A percentile compares a stretch with the other conserved stretches of the same genome.
These are phyloP conservation scores for Aspergillus calidoustus DNA, from an alignment of 2,329 filamentous ascomycete species.

Conservation along the genomic window DNA sequence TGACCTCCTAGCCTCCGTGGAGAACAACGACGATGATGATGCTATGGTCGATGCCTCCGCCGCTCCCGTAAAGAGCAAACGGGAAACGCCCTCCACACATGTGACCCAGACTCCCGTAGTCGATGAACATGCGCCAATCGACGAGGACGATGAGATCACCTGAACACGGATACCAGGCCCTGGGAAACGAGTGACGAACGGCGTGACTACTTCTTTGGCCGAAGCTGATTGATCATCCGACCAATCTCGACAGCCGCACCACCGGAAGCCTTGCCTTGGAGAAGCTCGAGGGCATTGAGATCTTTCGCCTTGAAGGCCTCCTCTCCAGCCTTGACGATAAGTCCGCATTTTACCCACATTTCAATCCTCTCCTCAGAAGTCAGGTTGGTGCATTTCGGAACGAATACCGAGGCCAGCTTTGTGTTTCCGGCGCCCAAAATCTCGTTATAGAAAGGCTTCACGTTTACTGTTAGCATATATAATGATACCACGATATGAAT, in stretches of 20 bases:
- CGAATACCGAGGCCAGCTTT: conserved; percentile 79
- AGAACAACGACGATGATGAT: conserved; percentile 53
- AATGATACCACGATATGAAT: conserved; percentile 19
- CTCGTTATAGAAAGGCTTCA: conserved; percentile 89
- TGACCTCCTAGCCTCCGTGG: conserved; percentile 39
- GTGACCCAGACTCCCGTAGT: conserved; percentile 26
- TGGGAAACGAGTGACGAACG: conserved; percentile 19
- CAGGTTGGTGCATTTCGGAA: conserved; percentile 81
- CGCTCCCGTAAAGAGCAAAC: conserved; percentile 25
- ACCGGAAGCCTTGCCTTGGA: conserved; percentile 75
- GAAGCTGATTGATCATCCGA: conserved; percentile 66
- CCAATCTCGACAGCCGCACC: conserved; percentile 79
- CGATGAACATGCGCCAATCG: conserved; percentile 34
- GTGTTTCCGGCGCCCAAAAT: conserved; percentile 87
- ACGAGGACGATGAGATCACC: conserved; percentile 51
- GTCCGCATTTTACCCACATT: conserved; percentile 97
- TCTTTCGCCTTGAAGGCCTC: conserved; percentile 87
- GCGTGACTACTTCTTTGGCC: conserved; percentile 47
- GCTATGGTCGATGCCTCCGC: conserved; percentile 38
- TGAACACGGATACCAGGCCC: conserved; percentile 32
- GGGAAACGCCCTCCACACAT: conserved; percentile 21
- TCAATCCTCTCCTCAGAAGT: conserved; percentile 72
- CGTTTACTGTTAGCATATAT: conserved; percentile 34
- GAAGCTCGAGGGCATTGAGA: conserved; percentile 70
- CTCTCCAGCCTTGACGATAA: conserved; percentile 86